phyloP scores from a whole-genome alignment of 2,329 filamentous ascomycete species.

The Venturia carpophila region DNA sequence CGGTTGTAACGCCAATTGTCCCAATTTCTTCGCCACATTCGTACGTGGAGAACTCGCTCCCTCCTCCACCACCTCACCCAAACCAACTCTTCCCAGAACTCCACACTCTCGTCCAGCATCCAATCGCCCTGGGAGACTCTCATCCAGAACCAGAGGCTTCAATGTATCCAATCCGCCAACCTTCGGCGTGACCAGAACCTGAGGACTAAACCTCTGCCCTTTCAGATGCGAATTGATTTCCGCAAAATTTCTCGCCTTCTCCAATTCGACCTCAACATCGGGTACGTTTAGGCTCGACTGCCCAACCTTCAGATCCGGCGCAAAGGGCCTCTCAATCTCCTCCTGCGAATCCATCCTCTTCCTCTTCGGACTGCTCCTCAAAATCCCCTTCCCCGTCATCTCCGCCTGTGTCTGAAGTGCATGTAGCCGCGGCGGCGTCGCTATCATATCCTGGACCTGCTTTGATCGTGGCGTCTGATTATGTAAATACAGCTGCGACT shows the following conservation, averaged over 20 bases:
- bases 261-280: background rate
- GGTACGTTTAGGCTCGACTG: no score
- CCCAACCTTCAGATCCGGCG: background rate
- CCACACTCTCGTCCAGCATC: background rate
- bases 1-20: background rate
- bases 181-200: background rate
- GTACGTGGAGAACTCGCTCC: conserved; percentile 11
- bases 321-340: background rate
- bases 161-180: background rate
- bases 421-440: background rate
- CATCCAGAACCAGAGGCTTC: background rate
- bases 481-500: no score
- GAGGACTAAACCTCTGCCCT: background rate
- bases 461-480: background rate
- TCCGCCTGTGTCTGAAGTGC: background rate
- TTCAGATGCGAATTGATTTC: background rate
- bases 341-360: conserved; percentile 3
- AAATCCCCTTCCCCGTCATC: background rate
- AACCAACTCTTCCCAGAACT: background rate
- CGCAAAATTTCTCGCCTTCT: background rate
- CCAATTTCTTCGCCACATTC: conserved; percentile 12
- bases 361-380: conserved; percentile 4
- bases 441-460: background rate
- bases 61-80: background rate
- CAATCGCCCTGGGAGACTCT: no score